phyloP scores from a whole-genome alignment of 768 basidiomycete species.

The Mycena alexandri region DNA sequence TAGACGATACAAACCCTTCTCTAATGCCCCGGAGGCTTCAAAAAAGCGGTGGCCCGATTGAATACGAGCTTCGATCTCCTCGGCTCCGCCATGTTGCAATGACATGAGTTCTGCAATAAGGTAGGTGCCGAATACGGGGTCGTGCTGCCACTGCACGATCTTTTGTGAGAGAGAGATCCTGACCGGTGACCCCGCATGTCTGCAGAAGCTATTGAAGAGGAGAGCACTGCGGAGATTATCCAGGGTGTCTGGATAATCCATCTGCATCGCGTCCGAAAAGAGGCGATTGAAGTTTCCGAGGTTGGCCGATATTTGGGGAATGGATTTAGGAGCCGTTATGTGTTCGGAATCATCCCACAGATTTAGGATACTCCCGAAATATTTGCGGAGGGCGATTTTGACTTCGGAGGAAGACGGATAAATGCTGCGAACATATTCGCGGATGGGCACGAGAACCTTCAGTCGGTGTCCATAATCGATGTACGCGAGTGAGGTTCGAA shows the following conservation, averaged over 20 bases:
- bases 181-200: too few species aligned
- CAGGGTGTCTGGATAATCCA: neutral
- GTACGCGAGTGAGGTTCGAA: constrained; percentile 14
- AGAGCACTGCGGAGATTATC: too few species aligned
- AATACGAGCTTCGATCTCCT: too few species aligned
- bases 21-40: too few species aligned
- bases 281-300: constrained; percentile 11
- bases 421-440: neutral
- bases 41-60: too few species aligned
- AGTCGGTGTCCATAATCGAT: neutral
- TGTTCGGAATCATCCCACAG: neutral
- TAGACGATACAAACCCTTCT: too few species aligned
- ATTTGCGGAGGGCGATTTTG: neutral
- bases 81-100: too few species aligned
- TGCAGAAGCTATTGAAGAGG: too few species aligned
- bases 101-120: too few species aligned
- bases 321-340: neutral
- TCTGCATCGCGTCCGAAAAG: neutral
- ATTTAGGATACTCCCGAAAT: neutral
- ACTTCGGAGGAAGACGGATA: neutral
- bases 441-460: constrained; percentile 13
- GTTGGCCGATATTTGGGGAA: neutral
- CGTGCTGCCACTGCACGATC: too few species aligned
- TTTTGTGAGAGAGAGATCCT: too few species aligned
- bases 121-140: too few species aligned